Conservation (phyloP, 352 stramenopile genomes). For the Pythium folliculosum region DNA sequence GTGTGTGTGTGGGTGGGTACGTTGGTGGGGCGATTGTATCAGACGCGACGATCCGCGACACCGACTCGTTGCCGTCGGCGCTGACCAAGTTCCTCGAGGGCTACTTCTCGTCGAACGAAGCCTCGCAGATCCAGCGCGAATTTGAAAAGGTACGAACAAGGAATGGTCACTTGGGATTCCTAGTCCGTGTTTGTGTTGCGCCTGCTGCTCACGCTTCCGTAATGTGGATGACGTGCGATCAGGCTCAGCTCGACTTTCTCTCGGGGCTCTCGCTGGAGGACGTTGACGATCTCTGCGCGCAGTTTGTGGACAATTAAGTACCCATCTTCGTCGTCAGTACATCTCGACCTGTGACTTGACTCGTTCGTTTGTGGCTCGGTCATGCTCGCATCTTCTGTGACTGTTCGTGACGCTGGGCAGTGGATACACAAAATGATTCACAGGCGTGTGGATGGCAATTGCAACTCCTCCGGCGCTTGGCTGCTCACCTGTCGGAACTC, state of each 20-base stretch:
- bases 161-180: no score
- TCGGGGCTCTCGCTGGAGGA: conserved; percentile 63
- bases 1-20: no score
- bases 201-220: no score
- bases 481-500: conserved; percentile 54
- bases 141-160: conserved; percentile 54
- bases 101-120: conserved; percentile 65
- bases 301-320: conserved; percentile 44
- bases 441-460: no score
- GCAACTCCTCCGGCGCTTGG: no score
- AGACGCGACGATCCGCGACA: conserved; percentile 32
- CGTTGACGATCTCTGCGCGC: conserved; percentile 68
- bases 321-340: background rate
- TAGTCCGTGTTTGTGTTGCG: no score
- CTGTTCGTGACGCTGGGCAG: conserved; percentile 38
- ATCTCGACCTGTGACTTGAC: background rate
- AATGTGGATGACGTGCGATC: no score
- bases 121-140: conserved; percentile 57
- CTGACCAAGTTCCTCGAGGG: conserved; percentile 64
- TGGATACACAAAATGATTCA: background rate
- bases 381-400: conserved; percentile 28
- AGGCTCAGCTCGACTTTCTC: conserved; percentile 61
- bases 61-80: conserved; percentile 47
- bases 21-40: background rate
- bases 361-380: background rate